Conservation (phyloP, 257 asterid species). For the Plantago elongata region DNA sequence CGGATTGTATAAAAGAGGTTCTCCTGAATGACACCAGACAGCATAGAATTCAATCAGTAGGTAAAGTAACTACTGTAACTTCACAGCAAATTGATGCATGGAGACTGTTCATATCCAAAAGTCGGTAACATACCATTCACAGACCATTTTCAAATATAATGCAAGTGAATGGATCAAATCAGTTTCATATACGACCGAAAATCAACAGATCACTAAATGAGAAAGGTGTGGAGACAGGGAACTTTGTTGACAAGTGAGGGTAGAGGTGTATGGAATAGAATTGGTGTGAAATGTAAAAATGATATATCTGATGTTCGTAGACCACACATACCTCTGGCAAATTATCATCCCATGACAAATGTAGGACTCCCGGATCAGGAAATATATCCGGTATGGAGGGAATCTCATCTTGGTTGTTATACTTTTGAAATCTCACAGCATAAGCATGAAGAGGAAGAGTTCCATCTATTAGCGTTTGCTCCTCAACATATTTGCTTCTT, state of each 20-base stretch:
- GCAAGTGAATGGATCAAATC: slow-evolving; percentile 9
- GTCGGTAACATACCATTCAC: background rate
- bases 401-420: slow-evolving; percentile 49
- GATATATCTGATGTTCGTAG: slow-evolving; percentile 11
- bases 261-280: slow-evolving; percentile 4
- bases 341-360: slow-evolving; percentile 53
- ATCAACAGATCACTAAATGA: slow-evolving; percentile 4
- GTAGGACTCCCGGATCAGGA: slow-evolving; percentile 48
- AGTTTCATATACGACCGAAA: too few relatives aligned
- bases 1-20: slow-evolving; percentile 64
- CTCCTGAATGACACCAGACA: slow-evolving; percentile 47
- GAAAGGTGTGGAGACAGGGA: background rate
- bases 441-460: slow-evolving; percentile 51
- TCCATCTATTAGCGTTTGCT: slow-evolving; percentile 39
- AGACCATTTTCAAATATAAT: slow-evolving; percentile 7
- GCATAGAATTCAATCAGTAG: slow-evolving; percentile 15
- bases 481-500: slow-evolving; percentile 42
- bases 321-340: slow-evolving; percentile 55
- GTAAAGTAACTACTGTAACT: slow-evolving; percentile 5
- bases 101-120: background rate
- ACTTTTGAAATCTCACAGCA: slow-evolving; percentile 60
- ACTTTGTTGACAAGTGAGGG: background rate
- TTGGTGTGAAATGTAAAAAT: slow-evolving; percentile 1
- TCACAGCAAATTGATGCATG: background rate
- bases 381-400: slow-evolving; percentile 59